These are phyloP conservation scores for Puccinia hordei DNA, from an alignment of 1,284 basidiomycete genomes.

Conservation along the genomic window DNA sequence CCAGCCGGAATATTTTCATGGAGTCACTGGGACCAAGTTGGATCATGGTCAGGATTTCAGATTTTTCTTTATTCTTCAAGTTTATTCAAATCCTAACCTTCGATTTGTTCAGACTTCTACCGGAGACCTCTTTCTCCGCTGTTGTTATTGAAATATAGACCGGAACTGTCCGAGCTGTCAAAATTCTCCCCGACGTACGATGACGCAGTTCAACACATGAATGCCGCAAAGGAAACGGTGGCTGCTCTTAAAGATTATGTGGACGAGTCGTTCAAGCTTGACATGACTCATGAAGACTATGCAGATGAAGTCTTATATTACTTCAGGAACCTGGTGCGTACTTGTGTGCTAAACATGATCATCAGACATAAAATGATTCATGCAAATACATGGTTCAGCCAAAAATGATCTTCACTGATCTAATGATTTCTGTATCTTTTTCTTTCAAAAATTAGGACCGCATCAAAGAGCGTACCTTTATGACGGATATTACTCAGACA, in stretches of 20 bases:
- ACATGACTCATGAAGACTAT: not conserved
- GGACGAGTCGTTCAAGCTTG: not conserved
- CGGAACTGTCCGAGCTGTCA: not conserved
- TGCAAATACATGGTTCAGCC: not conserved
- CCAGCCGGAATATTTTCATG: not conserved
- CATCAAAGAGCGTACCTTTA: not conserved
- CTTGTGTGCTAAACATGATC: not conserved
- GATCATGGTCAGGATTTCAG: not conserved
- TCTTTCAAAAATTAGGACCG: not conserved
- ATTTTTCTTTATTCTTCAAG: not conserved
- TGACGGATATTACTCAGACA: not conserved
- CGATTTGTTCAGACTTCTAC: not conserved
- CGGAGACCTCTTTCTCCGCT: conserved; percentile 6
- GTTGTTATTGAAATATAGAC: not conserved
- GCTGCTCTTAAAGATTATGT: not conserved
- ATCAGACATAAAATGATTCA: not conserved
- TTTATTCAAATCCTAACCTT: not conserved
- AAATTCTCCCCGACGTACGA: not conserved
- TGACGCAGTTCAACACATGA: not conserved
- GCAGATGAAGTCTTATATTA: not conserved
- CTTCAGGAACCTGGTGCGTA: not conserved
- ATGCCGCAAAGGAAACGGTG: not conserved
- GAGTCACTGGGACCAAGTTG: not conserved
- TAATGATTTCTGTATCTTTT: not conserved
- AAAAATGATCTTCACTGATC: not conserved